A percentile compares a stretch with the other conserved stretches of the same genome.
phyloP scores from a whole-genome alignment of 495 filamentous ascomycete genomes.

The Apiosordaria backusii region DNA sequence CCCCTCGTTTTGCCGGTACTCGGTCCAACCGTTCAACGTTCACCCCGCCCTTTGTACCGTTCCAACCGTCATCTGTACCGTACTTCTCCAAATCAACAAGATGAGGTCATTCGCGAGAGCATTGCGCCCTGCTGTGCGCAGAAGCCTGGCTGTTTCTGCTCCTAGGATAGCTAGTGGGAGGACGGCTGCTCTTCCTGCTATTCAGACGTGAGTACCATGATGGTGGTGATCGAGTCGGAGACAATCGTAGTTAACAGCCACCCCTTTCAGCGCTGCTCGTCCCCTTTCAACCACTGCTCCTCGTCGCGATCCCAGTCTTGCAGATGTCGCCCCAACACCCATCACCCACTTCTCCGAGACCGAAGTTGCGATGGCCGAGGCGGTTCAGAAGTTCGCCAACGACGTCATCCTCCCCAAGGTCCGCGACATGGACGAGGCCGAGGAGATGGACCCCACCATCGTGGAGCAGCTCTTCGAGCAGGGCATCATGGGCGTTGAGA shows the following conservation, averaged over 20 bases:
- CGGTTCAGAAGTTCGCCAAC: conserved; percentile 84
- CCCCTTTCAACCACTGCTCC: conserved; percentile 67
- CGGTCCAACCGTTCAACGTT: neutral
- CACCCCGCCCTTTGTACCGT: conserved; percentile 3
- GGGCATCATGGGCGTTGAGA: conserved; percentile 95
- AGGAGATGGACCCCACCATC: conserved; percentile 83
- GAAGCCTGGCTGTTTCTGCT: conserved; percentile 39
- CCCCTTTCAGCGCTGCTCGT: conserved; percentile 45
- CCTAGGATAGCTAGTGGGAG: conserved; percentile 26
- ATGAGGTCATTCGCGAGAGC: conserved; percentile 71
- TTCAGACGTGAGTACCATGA: conserved; percentile 28
- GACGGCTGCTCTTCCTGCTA: conserved; percentile 5
- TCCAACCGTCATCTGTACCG: conserved; percentile 2
- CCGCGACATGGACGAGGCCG: conserved; percentile 96
- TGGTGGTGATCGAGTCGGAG: neutral
- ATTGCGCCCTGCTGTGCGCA: conserved; percentile 65
- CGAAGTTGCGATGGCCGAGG: conserved; percentile 82
- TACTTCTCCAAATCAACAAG: neutral
- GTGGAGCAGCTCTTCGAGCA: conserved; percentile 96
- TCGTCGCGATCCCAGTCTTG: conserved; percentile 58
- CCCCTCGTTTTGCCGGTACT: neutral
- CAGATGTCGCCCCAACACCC: conserved; percentile 76
- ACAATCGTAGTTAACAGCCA: neutral
- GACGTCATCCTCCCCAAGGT: conserved; percentile 88
- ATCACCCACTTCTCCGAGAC: conserved; percentile 92